Evolutionary conservation across 768 basidiomycete species (phyloP).

Genomic region (Mycena latifolia): DNA sequence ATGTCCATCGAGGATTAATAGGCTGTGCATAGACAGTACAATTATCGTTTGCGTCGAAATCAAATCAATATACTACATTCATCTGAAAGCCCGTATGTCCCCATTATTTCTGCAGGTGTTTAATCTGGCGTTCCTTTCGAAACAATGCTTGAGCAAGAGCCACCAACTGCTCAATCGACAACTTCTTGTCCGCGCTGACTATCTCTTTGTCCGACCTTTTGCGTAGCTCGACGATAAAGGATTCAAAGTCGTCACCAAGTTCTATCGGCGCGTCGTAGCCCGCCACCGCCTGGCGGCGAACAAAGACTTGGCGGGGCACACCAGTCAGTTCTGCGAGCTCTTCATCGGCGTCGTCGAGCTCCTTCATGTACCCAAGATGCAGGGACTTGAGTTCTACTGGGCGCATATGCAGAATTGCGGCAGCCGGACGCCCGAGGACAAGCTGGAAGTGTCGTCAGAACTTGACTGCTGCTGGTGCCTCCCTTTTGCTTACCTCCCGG

Average conservation of each 20-base stretch:
- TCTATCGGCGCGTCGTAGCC: conserved; percentile 29
- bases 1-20: conserved; percentile 36
- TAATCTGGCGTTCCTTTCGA: conserved; percentile 34
- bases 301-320: conserved; percentile 9
- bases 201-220: conserved; percentile 35
- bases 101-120: conserved; percentile 32
- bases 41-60: conserved; percentile 18
- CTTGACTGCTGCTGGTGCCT: background rate
- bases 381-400: conserved; percentile 3
- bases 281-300: conserved; percentile 23
- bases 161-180: conserved; percentile 23
- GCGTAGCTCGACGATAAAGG: conserved; percentile 27
- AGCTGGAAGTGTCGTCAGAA: conserved; percentile 21
- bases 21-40: conserved; percentile 26
- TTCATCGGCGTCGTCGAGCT: conserved; percentile 35
- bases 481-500: conserved; percentile 26
- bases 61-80: conserved; percentile 11
- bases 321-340: conserved; percentile 31
- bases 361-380: conserved; percentile 35
- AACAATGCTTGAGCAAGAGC: conserved; percentile 32
- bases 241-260: conserved; percentile 23
- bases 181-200: conserved; percentile 23
- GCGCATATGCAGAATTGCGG: conserved; percentile 31
- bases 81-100: background rate
- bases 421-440: conserved; percentile 31